Evolutionary conservation across 108 stramenopile species (phyloP).

Genomic region (Nitzschia inconspicua): DNA sequence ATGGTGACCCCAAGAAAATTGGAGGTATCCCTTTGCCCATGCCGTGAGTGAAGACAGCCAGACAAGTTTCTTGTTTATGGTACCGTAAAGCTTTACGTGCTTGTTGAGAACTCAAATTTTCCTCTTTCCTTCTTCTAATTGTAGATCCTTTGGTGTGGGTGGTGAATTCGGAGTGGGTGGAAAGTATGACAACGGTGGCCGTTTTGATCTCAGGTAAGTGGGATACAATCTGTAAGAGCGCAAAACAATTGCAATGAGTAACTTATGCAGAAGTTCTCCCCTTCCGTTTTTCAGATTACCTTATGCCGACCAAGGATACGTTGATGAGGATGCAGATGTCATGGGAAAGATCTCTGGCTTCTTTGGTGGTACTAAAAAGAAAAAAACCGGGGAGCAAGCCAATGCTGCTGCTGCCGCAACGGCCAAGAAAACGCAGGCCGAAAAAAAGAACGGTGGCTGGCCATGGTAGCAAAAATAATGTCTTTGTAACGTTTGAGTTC

Average conservation of each 20-base stretch:
- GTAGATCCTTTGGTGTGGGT: conserved; percentile 85
- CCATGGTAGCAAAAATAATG: conserved; percentile 27
- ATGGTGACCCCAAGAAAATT: conserved; percentile 77
- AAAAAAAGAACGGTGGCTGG: conserved; percentile 38
- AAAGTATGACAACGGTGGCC: conserved; percentile 94
- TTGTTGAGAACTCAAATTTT: no score
- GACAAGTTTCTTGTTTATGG: no score
- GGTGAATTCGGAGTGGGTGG: conserved; percentile 91
- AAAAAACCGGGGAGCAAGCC: conserved; percentile 10
- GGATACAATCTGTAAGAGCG: no score
- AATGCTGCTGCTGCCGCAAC: conserved; percentile 1
- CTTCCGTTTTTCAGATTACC: no score
- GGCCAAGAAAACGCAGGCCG: conserved; percentile 9
- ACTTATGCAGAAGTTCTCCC: no score
- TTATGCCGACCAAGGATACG: conserved; percentile 93
- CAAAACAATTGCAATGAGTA: no score
- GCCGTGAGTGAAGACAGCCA: no score
- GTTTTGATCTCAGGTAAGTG: conserved; percentile 94
- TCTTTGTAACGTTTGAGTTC: no score
- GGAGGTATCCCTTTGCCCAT: conserved; percentile 86
- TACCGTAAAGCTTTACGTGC: no score
- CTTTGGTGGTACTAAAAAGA: conserved; percentile 70
- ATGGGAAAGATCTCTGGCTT: conserved; percentile 68
- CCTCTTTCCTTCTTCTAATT: no score
- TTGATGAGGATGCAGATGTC: conserved; percentile 79